Evolutionary conservation across 352 stramenopile species (phyloP).

Genomic region (Phytopythium aichiense): DNA sequence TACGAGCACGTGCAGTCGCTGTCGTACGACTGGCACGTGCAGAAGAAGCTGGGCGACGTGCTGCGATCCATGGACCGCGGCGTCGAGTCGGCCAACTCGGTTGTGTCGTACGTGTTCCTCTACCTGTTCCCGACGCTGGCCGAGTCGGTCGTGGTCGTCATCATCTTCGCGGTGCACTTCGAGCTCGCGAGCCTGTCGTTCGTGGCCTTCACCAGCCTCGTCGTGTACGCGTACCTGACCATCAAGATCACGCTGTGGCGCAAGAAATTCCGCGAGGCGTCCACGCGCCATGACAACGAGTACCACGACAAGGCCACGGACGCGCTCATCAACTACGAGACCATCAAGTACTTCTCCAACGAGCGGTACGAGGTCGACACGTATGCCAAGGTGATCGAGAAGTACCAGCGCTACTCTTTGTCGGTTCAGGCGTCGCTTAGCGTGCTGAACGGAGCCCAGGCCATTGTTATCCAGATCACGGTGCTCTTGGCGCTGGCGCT

Average conservation of each 20-base stretch:
- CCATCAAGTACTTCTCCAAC: constrained; percentile 97
- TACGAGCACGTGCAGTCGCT: constrained; percentile 96
- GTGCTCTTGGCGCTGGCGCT: constrained; percentile 59
- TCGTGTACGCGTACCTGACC: constrained; percentile 94
- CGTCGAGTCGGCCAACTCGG: constrained; percentile 89
- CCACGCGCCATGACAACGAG: constrained; percentile 95
- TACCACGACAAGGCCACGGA: constrained; percentile 98
- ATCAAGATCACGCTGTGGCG: constrained; percentile 97
- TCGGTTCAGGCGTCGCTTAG: constrained; percentile 93
- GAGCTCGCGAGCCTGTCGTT: constrained; percentile 89
- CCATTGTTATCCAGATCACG: constrained; percentile 77
- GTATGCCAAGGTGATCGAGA: constrained; percentile 90
- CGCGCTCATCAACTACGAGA: constrained; percentile 97
- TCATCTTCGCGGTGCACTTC: constrained; percentile 93
- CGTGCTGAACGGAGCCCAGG: constrained; percentile 94
- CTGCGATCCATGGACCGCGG: constrained; percentile 92
- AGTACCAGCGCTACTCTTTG: constrained; percentile 92
- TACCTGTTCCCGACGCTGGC: constrained; percentile 93
- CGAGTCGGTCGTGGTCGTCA: constrained; percentile 94
- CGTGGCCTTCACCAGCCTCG: constrained; percentile 93
- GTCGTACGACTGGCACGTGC: constrained; percentile 97
- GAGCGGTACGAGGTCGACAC: constrained; percentile 91
- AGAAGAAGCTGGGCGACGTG: constrained; percentile 97
- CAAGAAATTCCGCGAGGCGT: constrained; percentile 96
- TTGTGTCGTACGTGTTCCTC: constrained; percentile 98